Evolutionary conservation across 768 basidiomycete genomes (phyloP).

Genomic region (Boletus insuetus): DNA sequence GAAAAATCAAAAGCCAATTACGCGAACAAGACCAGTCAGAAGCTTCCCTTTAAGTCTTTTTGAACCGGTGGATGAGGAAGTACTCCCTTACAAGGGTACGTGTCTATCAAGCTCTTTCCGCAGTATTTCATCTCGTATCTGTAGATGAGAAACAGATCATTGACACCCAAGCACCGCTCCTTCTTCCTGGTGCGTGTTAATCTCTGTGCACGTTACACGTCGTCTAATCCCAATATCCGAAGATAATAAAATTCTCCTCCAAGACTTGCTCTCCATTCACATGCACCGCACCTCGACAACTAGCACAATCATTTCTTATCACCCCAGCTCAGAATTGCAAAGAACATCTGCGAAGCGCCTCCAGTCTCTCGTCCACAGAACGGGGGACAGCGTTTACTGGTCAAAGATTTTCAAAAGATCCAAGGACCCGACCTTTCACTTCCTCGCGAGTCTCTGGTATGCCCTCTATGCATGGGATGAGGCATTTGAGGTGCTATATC

Average conservation of each 20-base stretch:
- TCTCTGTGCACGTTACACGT: background rate
- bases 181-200: conserved; percentile 31
- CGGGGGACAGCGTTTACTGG: conserved; percentile 35
- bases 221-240: background rate
- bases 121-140: background rate
- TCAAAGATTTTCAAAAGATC: conserved; percentile 25
- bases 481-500: conserved; percentile 49
- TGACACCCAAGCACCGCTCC: conserved; percentile 51
- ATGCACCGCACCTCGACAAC: conserved; percentile 39
- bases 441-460: conserved; percentile 56
- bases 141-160: conserved; percentile 35
- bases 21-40: conserved; percentile 10
- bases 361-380: conserved; percentile 28
- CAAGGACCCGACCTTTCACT: conserved; percentile 54
- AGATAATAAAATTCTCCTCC: conserved; percentile 24
- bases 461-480: conserved; percentile 64
- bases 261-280: conserved; percentile 54
- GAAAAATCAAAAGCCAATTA: conserved; percentile 27
- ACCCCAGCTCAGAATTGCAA: conserved; percentile 23
- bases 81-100: conserved; percentile 18
- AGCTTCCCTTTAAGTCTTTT: background rate
- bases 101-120: background rate
- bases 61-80: background rate
- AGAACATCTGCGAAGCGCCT: conserved; percentile 30
- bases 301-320: conserved; percentile 30